Base-by-base conservation (phyloP, 1,284 basidiomycete genomes). In the Tilletia walkeri region DNA sequence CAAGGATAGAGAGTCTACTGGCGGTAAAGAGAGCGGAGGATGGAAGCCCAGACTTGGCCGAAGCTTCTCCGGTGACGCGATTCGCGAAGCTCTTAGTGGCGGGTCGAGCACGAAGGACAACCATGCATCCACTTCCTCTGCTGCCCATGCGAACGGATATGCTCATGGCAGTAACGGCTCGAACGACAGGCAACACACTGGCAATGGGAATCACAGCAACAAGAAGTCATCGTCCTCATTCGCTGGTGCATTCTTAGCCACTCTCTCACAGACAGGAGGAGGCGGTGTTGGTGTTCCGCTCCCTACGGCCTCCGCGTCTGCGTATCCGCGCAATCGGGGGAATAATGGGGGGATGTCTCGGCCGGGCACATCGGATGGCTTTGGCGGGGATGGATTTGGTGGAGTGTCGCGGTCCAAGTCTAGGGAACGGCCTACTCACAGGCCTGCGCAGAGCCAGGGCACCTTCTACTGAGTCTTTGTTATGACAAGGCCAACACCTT, bases 161-260 rank as follows among this genome's bases (percentile, higher is more conserved):
- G 24, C 24, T 30, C 36, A 30, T 30, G 24, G 56, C 36, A 36
- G 24, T 30, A 30, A 30, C 2, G 24, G 24, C 24, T 38, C 20
- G 56, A 18, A 18, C 20, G 24, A 36, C 34, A 36, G 14, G 20
- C 12, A 9, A 12, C 10, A 30, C 18, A 24, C 24, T 9, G 36
- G 34, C 56, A 7, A 7, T 4, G 36, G 56, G 12, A 36, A 16
- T 7, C 30, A 38, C 34, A 61, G 18, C 56, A 34, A 30, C 56
- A 16, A 36, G 36, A 24, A 36, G 24, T 14, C 20, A 36, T 61
- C 56, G n/a, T 10, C 56, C 18, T 34, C 56, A n/a, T 61, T 61
- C 36, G 56, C 56, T 16, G 56, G 56, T 30, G 56, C 56, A 9
- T 34, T 61, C 56, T 61, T 61, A 30, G 56, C 56, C 34, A 61